Evolutionary conservation across 495 filamentous ascomycete genomes (phyloP), one percentile per base, ranked within the genome.

Genomic region (Letharia columbiana): DNA sequence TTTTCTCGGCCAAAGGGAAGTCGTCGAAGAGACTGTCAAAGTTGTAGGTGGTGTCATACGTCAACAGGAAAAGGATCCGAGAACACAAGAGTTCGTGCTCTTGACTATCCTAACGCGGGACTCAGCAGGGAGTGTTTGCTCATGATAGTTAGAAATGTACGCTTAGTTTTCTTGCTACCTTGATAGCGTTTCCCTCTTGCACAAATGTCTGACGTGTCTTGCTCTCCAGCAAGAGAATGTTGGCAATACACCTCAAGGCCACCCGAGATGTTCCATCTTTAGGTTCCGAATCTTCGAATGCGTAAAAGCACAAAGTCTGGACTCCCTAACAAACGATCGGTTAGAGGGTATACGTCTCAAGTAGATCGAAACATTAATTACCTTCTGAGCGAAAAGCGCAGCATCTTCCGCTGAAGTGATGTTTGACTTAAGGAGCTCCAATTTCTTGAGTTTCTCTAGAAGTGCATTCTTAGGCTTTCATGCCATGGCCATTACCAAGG

Each of bases 21-120:
- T 91, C 72, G 42, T 88, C 83, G 63, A 96, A 83, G 4, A 96
- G 81, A 0, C 79, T 75, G 39, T 82, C 77, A 61, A 94, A 86
- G 68, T 91, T 79, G 60, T 89, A 71, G 7, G 82, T 84, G 8
- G 91, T 92, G 40, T 86, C 83, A 70, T 97, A 98, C 0, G 94
- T 98, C 17, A 87, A 83, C 4, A 97, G 78, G 67, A 98, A 91
- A 12, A 98, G 76, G 31, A 98, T 87, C 42, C 94, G 83, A 52
- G 88, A 89, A 44, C 85, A 77, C 0, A 97, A 78, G 77, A 98
- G 96, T 73, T 98, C 92, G 71, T 98, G 89, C 60, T 98, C 92
- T 20, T 81, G 80, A 70, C 80, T 88, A 73, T 92, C 87, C 68
- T 80, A 87, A 83, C 85, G 59, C 45, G 44, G 8, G 17, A 37